A percentile compares a stretch with the other conserved stretches of the same genome.
These are phyloP conservation scores for Astraeus odoratus DNA, from an alignment of 768 basidiomycete genomes.

Conservation along the genomic window DNA sequence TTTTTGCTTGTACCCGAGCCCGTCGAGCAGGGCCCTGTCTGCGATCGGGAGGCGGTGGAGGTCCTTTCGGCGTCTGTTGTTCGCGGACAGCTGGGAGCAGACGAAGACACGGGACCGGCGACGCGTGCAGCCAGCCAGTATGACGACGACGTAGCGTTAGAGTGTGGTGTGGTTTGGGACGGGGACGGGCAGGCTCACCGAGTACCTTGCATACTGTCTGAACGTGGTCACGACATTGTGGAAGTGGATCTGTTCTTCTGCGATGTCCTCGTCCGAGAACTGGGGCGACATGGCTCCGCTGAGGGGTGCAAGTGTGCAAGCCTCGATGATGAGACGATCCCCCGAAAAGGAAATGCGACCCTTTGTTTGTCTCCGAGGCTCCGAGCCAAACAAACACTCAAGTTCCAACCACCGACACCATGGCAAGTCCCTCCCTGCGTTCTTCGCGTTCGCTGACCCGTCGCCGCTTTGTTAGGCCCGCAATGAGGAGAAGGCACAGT, in stretches of 20 bases:
- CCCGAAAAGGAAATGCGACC: too few species aligned
- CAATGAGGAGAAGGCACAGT: conserved; percentile 98
- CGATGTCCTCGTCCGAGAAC: conserved; percentile 28
- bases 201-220: conserved; percentile 66
- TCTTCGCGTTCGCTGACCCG: too few species aligned
- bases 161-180: too few species aligned
- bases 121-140: too few species aligned
- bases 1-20: conserved; percentile 71
- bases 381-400: too few species aligned
- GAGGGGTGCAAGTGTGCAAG: too few species aligned
- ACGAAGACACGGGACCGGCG: not conserved
- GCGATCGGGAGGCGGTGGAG: conserved; percentile 59
- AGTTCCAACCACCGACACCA: too few species aligned
- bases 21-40: conserved; percentile 63
- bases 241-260: conserved; percentile 67
- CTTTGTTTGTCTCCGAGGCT: too few species aligned
- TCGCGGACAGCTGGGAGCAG: conserved; percentile 42
- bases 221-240: conserved; percentile 70
- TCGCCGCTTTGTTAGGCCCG: conserved; percentile 76
- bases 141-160: too few species aligned
- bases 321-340: too few species aligned
- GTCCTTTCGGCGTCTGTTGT: conserved; percentile 69
- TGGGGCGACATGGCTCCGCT: conserved; percentile 23
- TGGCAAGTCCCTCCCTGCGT: too few species aligned
- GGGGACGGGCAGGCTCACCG: too few species aligned